A percentile compares a stretch with the other conserved stretches of the same genome.
These are phyloP conservation scores for Lunularia cruciata DNA, from an alignment of 225 moss, liverwort and hornwort species.

Conservation along the genomic window DNA sequence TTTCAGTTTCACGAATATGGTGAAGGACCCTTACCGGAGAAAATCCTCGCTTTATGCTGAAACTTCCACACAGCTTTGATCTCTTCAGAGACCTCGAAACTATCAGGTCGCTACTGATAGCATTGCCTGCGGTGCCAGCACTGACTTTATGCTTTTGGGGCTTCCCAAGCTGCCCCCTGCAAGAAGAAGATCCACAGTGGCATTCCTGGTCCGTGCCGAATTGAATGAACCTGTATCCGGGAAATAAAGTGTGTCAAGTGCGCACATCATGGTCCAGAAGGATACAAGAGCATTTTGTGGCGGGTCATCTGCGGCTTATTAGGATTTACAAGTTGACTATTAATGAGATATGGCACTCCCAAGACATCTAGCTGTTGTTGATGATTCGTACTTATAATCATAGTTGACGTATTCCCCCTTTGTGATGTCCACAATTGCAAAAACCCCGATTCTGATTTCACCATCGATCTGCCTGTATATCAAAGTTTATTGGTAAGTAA, in stretches of 20 bases:
- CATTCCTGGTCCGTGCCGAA: constrained; percentile 73
- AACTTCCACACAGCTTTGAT: constrained; percentile 50
- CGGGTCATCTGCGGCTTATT: too few species aligned
- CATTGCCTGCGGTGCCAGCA: constrained; percentile 27
- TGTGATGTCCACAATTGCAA: constrained; percentile 54
- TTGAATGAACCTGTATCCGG: constrained; percentile 62
- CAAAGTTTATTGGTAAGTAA: neutral
- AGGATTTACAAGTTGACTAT: too few species aligned
- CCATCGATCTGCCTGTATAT: constrained; percentile 66
- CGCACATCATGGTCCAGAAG: too few species aligned
- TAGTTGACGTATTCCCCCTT: constrained; percentile 56
- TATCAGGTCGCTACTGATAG: constrained; percentile 27
- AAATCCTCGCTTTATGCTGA: constrained; percentile 51
- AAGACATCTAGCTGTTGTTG: neutral
- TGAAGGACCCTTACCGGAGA: constrained; percentile 42
- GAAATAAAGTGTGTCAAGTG: too few species aligned
- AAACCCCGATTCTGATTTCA: constrained; percentile 66
- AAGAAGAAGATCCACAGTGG: constrained; percentile 63
- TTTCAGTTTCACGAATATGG: too few species aligned
- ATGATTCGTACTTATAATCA: constrained; percentile 54
- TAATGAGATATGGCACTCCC: too few species aligned
- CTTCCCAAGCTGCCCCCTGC: constrained; percentile 70
- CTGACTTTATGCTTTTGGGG: constrained; percentile 51
- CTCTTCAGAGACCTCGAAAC: constrained; percentile 47
- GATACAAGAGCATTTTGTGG: too few species aligned